phyloP scores from a whole-genome alignment of 352 stramenopile species.

The Plasmopara viticola region DNA sequence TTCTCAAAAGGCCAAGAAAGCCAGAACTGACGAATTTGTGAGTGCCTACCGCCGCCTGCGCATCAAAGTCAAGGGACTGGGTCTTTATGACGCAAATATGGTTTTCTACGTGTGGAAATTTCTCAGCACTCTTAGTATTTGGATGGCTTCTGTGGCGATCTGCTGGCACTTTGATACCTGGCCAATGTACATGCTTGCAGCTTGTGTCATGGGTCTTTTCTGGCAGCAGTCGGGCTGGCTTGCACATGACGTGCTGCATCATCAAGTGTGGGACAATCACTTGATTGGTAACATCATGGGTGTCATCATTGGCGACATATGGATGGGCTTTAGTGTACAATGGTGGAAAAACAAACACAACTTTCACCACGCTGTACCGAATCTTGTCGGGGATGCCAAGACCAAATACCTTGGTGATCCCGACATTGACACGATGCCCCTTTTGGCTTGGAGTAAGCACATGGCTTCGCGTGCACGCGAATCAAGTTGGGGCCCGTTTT shows the following conservation, averaged over 20 bases:
- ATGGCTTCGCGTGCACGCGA: conserved; percentile 88
- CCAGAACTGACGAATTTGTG: conserved; percentile 91
- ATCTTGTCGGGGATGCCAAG: conserved; percentile 90
- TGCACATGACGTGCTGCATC: conserved; percentile 96
- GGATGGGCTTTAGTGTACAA: conserved; percentile 96
- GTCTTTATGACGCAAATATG: conserved; percentile 90
- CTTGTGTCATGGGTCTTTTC: conserved; percentile 93
- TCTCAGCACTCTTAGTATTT: conserved; percentile 89
- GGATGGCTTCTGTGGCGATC: conserved; percentile 76
- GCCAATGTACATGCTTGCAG: conserved; percentile 88
- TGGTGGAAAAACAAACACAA: conserved; percentile 99
- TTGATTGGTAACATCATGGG: conserved; percentile 90
- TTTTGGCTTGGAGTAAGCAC: conserved; percentile 95
- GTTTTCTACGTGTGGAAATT: conserved; percentile 96
- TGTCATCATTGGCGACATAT: conserved; percentile 94
- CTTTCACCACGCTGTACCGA: conserved; percentile 97
- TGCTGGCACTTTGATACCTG: conserved; percentile 77
- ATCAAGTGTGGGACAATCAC: conserved; percentile 96
- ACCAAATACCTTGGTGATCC: conserved; percentile 88
- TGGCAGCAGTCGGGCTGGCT: conserved; percentile 99
- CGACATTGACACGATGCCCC: conserved; percentile 98
- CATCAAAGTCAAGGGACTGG: conserved; percentile 91
- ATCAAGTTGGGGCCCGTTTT: conserved; percentile 79
- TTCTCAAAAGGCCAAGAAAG: conserved; percentile 35
- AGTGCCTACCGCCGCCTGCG: conserved; percentile 93